Evolutionary conservation across 257 asterid genomes (phyloP).

Genomic region (Capsicum chinense): DNA sequence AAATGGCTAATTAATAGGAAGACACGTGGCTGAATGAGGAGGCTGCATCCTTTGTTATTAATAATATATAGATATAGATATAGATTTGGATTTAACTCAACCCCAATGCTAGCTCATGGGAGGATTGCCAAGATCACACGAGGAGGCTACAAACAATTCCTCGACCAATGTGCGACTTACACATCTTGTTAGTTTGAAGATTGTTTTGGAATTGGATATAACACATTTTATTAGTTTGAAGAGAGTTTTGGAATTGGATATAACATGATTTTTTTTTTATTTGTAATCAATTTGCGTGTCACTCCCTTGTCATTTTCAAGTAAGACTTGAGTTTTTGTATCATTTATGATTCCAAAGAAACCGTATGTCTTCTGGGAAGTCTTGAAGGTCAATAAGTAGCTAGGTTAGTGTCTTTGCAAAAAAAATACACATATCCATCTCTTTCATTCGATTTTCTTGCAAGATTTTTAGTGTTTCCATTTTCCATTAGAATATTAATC

Average conservation of each 20-base stretch:
- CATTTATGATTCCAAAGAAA: neutral
- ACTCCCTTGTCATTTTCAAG: neutral
- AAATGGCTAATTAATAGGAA: no score
- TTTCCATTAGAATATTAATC: neutral
- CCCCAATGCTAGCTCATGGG: neutral
- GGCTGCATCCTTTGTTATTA: no score
- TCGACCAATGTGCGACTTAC: neutral
- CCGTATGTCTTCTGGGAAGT: slow-evolving; percentile 12
- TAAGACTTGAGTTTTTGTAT: neutral
- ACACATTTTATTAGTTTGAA: neutral
- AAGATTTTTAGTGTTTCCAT: neutral
- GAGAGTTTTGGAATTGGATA: slow-evolving; percentile 4
- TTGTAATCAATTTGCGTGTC: neutral
- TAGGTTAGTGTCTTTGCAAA: neutral
- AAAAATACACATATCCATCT: neutral
- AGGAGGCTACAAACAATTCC: neutral
- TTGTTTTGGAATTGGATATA: neutral
- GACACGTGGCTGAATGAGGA: no score
- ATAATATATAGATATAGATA: no score
- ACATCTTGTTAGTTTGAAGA: slow-evolving; percentile 12
- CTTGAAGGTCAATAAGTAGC: slow-evolving; percentile 18
- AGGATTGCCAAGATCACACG: neutral
- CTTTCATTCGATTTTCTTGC: neutral
- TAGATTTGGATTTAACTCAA: neutral
- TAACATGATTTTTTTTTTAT: neutral